A percentile compares a stretch with the other conserved stretches of the same genome.
phyloP scores from a whole-genome alignment of 2,329 filamentous ascomycete genomes.

The Fusarium sp. region DNA sequence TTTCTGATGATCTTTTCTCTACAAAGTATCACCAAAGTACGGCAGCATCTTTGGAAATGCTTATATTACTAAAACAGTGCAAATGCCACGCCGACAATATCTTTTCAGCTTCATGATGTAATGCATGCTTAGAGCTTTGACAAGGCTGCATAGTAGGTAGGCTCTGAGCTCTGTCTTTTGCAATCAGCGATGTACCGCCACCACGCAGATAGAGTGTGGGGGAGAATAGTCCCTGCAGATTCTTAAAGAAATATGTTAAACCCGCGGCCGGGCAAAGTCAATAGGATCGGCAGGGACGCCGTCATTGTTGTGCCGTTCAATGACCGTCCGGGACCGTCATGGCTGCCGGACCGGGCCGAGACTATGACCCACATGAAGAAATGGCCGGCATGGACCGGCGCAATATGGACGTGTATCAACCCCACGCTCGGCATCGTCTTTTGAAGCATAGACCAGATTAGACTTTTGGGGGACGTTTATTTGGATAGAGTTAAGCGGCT shows the following conservation, averaged over 20 bases:
- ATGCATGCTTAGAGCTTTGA: neutral
- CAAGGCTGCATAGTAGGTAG: neutral
- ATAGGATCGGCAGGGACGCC: slow-evolving; percentile 28
- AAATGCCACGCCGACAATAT: neutral
- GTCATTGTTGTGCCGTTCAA: slow-evolving; percentile 10
- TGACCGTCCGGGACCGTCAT: slow-evolving; percentile 19
- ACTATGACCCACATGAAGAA: slow-evolving; percentile 27
- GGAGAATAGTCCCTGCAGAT: slow-evolving; percentile 32
- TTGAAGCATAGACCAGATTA: neutral
- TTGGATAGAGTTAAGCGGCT: neutral
- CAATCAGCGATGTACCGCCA: slow-evolving; percentile 1
- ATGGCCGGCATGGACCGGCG: slow-evolving; percentile 21
- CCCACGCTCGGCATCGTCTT: slow-evolving; percentile 14
- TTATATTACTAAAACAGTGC: neutral
- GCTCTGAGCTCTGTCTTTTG: neutral
- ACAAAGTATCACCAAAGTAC: neutral
- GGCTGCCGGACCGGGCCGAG: slow-evolving; percentile 45
- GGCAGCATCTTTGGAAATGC: neutral
- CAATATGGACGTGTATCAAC: slow-evolving; percentile 13
- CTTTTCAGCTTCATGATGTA: slow-evolving; percentile 5
- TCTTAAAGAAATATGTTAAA: slow-evolving; percentile 21
- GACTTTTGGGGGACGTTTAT: neutral
- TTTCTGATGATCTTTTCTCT: neutral
- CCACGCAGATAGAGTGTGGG: slow-evolving; percentile 10
- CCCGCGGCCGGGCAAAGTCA: neutral